Evolutionary conservation across 768 basidiomycete genomes (phyloP), one percentile per base, ranked within the genome.

Genomic region (Collybia nuda): DNA sequence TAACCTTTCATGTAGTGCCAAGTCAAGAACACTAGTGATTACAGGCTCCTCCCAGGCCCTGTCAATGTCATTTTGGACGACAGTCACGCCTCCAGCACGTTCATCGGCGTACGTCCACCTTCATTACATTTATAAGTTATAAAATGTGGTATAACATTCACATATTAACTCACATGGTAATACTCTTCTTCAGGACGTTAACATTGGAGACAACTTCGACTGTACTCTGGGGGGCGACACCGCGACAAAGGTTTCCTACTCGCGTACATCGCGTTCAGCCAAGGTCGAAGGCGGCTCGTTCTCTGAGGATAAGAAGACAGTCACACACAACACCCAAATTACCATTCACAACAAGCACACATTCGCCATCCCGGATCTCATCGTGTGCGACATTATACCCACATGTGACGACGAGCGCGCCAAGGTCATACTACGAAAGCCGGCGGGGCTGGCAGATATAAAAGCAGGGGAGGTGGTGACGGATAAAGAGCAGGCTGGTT

Each of bases 21-120:
- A 51, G 75, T 85, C 45, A 76, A 77, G 62, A 85, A 85, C 56
- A 78, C 72, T 39, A 82, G 79, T 59, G 78, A 80, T 45, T 81
- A 81, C 54, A 67, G 75, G 22, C 66, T 85, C 23, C 72, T 86
- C 2, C 68, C 79, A 6, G 84, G 84, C 0, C 67, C 72, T 0
- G 76, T 82, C 35, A 75, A 65, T 50, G 76, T 85, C 21, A 80
- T 84, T 57, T 58, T 84, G 50, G 77, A 85, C 56, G 80, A 81
- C 49, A 71, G 71, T 44, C 82, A 76, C 58, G 80, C 84, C 3
- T 77, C 82, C n/a, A 76, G 73, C 60, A 79, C 81, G 0, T 63
- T 61, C 1, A 77, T 83, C 45, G 56, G 55, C 9, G 77, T 79
- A 55, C 39, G 71, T 62, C 5, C 26, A 40, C 17, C 23, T 26